Evolutionary conservation across 106 monocot species (phyloP), one percentile per base, ranked within the genome.

Genomic region (Dioscorea zingiberensis): DNA sequence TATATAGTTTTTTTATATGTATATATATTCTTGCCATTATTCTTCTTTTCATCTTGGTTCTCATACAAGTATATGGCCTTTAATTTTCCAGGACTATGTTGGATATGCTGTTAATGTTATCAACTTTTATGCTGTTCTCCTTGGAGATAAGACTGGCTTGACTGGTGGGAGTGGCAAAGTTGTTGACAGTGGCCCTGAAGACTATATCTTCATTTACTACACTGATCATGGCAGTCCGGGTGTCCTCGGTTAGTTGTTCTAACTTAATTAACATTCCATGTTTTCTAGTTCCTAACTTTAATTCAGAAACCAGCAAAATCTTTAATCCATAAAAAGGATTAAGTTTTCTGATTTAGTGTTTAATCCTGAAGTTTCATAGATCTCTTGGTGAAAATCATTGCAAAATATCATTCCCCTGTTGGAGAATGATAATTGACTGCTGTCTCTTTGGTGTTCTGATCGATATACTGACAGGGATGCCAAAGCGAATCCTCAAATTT

Each of bases 111-210:
- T 93, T 24, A 98, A 46, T 60, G 97, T 86, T 32, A 26, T 71
- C 54, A 98, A 98, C 69, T 86, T 98, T 18, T 78, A 93, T 28
- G 79, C 88, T 64, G 97, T 93, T 79, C 71, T 98, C 7, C 92
- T 89, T 68, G 97, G 97, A 65, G 66, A 92, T 62, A 89, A 84
- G 70, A 76, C 56, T 58, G 85, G 92, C 75, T 27, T 89, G 21
- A 82, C 70, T 21, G 97, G 97, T 58, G 97, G 97, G 29, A 98
- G 97, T 54, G 89, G 97, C 38, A 98, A 98, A 63, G 97, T 98
- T 25, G 75, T 98, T 60, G 80, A 89, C 49, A 98, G 97, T 63
- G 97, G 92, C 25, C 97, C 97, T 49, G 27, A 98, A 74, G 97
- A 98, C 68, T 83, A 93, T 60, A 93, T 98, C 38, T 98, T 98